Evolutionary conservation across 148 eudicot genomes (phyloP), one percentile per base, ranked within the genome.

Genomic region (Chenopodium berlandieri): DNA sequence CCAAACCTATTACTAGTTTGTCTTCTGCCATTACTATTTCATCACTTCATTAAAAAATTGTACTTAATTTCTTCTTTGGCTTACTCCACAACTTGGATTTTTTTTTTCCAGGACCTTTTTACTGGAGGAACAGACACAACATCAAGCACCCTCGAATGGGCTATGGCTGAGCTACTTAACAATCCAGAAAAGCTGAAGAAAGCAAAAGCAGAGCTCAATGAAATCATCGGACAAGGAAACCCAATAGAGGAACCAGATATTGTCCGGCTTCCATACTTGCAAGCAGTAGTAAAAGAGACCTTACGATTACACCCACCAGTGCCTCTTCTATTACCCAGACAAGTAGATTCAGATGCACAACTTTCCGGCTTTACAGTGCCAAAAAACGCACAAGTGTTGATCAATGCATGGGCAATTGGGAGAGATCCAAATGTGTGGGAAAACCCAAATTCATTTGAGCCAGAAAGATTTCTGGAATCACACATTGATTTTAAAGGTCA

Each of bases 401-500:
- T 83, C 23, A 83, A 83, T 50, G 82, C 66, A 22, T 78, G 85
- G 81, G 85, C 82, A 14, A 78, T 83, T 40, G 78, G 82, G 54
- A 73, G 82, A 65, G 82, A 83, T 52, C 82, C 85, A 0, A 19
- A 65, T 2, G 34, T 40, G 3, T 83, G 82, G 85, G 64, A 83
- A 54, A 65, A 83, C 73, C 78, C 82, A 23, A 83, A 25, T 20
- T n/a, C 23, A 20, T 83, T 83, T 73, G 67, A 78, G 27, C 85
- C 85, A 1, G 82, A 83, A 37, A 83, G 82, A 46, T 83, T 83
- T 79, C 0, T 79, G 70, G 82, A 76, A 3, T 74, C 71, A 0
- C 50, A 75, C 25, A 67, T 68, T 75, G 85, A 79, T 56, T 75
- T 75, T 7, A 83, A 83, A 60, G 85, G 79, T 10, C 34, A 16